Conservation (phyloP, 1,284 basidiomycete genomes). For the Sphagnurus paluster region DNA sequence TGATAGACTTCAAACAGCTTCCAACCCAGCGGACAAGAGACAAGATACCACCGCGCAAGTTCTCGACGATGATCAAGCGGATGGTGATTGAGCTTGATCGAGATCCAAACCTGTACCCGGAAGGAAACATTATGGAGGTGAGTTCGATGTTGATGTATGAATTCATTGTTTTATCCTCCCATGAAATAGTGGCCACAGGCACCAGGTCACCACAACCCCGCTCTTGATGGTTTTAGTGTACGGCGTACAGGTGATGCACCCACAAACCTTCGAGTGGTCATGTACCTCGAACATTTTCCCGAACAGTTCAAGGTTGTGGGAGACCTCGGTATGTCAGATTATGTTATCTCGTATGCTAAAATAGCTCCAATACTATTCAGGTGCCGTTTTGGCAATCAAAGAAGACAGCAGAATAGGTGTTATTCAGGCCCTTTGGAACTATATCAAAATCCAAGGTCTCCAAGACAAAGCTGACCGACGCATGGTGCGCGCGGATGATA, state of each 20-base stretch:
- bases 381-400: slow-evolving; percentile 74
- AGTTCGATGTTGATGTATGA: slow-evolving; percentile 17
- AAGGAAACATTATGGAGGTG: slow-evolving; percentile 80
- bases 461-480: slow-evolving; percentile 91
- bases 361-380: slow-evolving; percentile 26
- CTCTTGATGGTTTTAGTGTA: slow-evolving; percentile 88
- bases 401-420: slow-evolving; percentile 86
- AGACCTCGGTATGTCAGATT: slow-evolving; percentile 63
- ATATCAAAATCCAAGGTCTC: slow-evolving; percentile 84
- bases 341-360: neutral
- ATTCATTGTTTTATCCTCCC: neutral
- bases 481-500: slow-evolving; percentile 76
- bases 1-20: slow-evolving; percentile 35
- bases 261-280: slow-evolving; percentile 76
- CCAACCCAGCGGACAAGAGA: slow-evolving; percentile 68
- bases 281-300: slow-evolving; percentile 86
- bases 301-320: slow-evolving; percentile 84
- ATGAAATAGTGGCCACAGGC: slow-evolving; percentile 68
- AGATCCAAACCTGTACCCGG: slow-evolving; percentile 80
- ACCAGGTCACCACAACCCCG: slow-evolving; percentile 53
- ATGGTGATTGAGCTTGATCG: slow-evolving; percentile 88
- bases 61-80: slow-evolving; percentile 84
- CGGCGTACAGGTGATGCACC: slow-evolving; percentile 80
- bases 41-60: slow-evolving; percentile 70
- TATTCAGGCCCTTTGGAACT: slow-evolving; percentile 88